Evolutionary conservation across 2,329 filamentous ascomycete genomes (phyloP), one percentile per base, ranked within the genome.

Genomic region (Cordyceps fumosorosea): DNA sequence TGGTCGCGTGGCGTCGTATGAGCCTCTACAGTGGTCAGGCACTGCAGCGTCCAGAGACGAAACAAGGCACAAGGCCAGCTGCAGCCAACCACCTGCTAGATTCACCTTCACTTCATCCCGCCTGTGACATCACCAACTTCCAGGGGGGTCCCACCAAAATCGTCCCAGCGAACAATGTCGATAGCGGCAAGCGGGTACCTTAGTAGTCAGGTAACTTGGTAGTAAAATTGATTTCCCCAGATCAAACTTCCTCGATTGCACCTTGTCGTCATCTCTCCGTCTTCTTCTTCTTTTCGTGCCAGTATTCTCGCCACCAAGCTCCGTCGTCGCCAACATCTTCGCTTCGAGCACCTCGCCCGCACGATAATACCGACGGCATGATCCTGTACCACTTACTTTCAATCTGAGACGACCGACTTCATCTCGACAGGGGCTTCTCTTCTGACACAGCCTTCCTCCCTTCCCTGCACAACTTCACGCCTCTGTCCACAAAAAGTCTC

Each of bases 51-150:
- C n/a, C 44, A 11, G n/a, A 47, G 51, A 32, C 32, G 32, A 55
- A 42, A 26, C 52, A 54, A 26, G 50, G 50, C 50, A 51, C 51
- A 53, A 7, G 54, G 18, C 55, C 42, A 40, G 22, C 34, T 10
- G 22, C 45, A 51, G 34, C 56, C 56, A 59, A 50, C 56, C 56
- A 42, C 24, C 18, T 44, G 40, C 40, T 3, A 8, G 11, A 37
- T 16, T 44, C 40, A 37, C 40, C 16, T 3, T n/a, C 5, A n/a
- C 16, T 44, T n/a, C 40, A 18, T 44, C 40, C 37, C 57, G 37
- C 48, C 57, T 45, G 45, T 60, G 57, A 60, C 57, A 60, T 60
- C 57, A 60, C 45, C 57, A 60, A 26, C 57, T 26, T 37, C 29
- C 50, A 60, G 57, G 57, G 57, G 57, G 47, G 40, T 26, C 48